Evolutionary conservation across 1,139 yeast species (phyloP).

Genomic region (Debaryomyces coudertii): DNA sequence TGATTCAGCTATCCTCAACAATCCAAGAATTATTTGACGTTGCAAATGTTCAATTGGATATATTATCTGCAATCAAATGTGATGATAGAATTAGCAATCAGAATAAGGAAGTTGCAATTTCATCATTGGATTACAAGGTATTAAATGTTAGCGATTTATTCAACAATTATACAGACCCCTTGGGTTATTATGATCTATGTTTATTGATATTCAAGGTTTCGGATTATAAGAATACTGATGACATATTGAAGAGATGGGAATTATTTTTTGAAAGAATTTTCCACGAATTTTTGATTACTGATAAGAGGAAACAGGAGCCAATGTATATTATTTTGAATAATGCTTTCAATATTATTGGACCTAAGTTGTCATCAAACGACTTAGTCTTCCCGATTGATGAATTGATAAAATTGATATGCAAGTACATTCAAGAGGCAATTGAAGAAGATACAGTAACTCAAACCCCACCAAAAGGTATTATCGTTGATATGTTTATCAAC

Average conservation of each 20-base stretch:
- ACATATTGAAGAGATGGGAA: slow-evolving; percentile 72
- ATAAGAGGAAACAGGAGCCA: slow-evolving; percentile 38
- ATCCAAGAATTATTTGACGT: slow-evolving; percentile 86
- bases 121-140: slow-evolving; percentile 63
- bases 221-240: slow-evolving; percentile 76
- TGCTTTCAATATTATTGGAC: slow-evolving; percentile 46
- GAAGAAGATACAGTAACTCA: slow-evolving; percentile 41
- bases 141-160: slow-evolving; percentile 76
- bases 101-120: slow-evolving; percentile 51
- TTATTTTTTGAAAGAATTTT: slow-evolving; percentile 56
- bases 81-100: slow-evolving; percentile 61
- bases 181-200: slow-evolving; percentile 84
- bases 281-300: slow-evolving; percentile 34
- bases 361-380: slow-evolving; percentile 55
- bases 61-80: slow-evolving; percentile 57
- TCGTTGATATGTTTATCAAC: slow-evolving; percentile 69
- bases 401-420: slow-evolving; percentile 60
- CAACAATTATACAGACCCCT: slow-evolving; percentile 84
- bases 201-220: slow-evolving; percentile 78
- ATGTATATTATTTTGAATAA: slow-evolving; percentile 42
- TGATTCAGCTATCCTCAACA: slow-evolving; percentile 67
- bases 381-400: slow-evolving; percentile 81
- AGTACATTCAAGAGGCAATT: slow-evolving; percentile 41
- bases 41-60: slow-evolving; percentile 85
- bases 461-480: slow-evolving; percentile 46